phyloP scores from a whole-genome alignment of 2,329 filamentous ascomycete genomes.

The Talaromyces sp. region DNA sequence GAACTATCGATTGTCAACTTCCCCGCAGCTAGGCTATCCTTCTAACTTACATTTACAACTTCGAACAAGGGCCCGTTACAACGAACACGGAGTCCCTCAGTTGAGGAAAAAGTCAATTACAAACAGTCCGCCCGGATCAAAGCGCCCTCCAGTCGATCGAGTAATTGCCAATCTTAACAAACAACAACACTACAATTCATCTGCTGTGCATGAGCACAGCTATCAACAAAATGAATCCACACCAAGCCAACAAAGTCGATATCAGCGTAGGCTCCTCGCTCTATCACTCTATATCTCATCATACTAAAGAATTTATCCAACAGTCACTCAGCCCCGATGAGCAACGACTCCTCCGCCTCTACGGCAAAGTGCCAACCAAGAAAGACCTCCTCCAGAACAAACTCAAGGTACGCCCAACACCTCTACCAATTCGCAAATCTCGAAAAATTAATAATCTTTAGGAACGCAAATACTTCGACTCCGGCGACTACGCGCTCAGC shows the following conservation, averaged over 20 bases:
- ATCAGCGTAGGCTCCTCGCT: conserved; percentile 68
- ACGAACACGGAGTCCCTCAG: neutral
- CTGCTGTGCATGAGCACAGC: conserved; percentile 10
- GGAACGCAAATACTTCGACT: conserved; percentile 98
- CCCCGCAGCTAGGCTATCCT: neutral
- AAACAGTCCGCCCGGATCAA: neutral
- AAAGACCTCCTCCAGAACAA: conserved; percentile 97
- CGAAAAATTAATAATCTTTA: conserved; percentile 27
- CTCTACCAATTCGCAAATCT: neutral
- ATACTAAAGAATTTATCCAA: neutral
- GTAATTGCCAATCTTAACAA: neutral
- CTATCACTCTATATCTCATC: neutral
- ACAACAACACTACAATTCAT: neutral
- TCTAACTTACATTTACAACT: neutral
- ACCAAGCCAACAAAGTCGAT: conserved; percentile 98
- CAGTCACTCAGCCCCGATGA: conserved; percentile 92
- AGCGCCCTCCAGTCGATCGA: neutral
- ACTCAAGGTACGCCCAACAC: conserved; percentile 62
- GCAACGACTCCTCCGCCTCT: conserved; percentile 92
- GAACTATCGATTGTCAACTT: neutral
- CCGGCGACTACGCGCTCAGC: conserved; percentile 90
- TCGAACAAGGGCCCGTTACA: neutral
- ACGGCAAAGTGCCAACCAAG: conserved; percentile 95
- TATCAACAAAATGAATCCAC: conserved; percentile 71
- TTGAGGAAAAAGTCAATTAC: neutral